phyloP scores from a whole-genome alignment of 169 alveolate species.

The Plasmodium malariae region DNA sequence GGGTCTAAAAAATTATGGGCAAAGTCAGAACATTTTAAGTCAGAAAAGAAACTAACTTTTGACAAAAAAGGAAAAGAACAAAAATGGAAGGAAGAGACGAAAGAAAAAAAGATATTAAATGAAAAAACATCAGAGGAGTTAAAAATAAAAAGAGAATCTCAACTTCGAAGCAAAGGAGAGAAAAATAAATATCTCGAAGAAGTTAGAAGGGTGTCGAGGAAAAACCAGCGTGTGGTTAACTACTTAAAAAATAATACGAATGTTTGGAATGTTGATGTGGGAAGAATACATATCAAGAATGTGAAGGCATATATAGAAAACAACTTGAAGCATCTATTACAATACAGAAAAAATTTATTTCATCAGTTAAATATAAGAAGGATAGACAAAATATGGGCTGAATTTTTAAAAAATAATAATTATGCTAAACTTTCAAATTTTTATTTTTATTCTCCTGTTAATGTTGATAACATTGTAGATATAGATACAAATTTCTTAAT shows the following conservation, averaged over 20 bases:
- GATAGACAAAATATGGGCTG: constrained; percentile 70
- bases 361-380: constrained; percentile 45
- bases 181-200: constrained; percentile 10
- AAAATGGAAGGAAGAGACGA: background rate
- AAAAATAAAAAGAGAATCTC: no score
- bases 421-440: constrained; percentile 47
- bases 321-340: constrained; percentile 9
- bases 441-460: constrained; percentile 60
- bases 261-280: constrained; percentile 41
- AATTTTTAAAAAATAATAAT: constrained; percentile 67
- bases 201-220: constrained; percentile 27
- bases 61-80: background rate
- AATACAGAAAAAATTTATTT: constrained; percentile 43
- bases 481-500: constrained; percentile 41
- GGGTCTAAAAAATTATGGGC: background rate
- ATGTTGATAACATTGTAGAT: constrained; percentile 46
- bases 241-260: constrained; percentile 20
- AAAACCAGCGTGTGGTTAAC: constrained; percentile 12
- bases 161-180: background rate
- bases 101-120: background rate
- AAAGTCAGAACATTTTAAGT: background rate
- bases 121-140: no score
- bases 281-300: constrained; percentile 14
- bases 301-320: constrained; percentile 30
- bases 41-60: background rate